A percentile compares a stretch with the other conserved stretches of the same genome.
These are phyloP conservation scores for Monosporascus sp. DNA, from an alignment of 2,329 filamentous ascomycete species.

Conservation along the genomic window DNA sequence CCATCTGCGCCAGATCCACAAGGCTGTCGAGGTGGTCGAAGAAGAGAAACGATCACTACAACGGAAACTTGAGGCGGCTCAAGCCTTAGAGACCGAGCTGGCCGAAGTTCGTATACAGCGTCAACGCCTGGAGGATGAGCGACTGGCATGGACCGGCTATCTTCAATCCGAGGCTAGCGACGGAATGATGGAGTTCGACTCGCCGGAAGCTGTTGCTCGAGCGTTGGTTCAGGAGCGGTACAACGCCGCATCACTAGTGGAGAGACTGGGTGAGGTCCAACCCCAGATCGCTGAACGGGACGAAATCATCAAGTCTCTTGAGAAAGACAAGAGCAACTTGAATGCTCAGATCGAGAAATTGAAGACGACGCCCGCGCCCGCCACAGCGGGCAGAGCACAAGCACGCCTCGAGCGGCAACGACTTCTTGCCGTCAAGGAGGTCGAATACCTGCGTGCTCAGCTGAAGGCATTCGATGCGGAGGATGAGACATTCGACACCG, in stretches of 20 bases:
- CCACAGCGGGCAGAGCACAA: constrained; percentile 59
- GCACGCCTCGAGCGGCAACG: constrained; percentile 81
- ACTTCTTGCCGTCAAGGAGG: constrained; percentile 80
- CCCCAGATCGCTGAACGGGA: constrained; percentile 75
- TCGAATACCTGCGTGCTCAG: constrained; percentile 89
- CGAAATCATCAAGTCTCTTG: constrained; percentile 63
- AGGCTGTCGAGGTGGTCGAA: constrained; percentile 88
- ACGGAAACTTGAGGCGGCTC: constrained; percentile 68
- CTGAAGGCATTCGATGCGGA: constrained; percentile 84
- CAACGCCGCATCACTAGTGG: constrained; percentile 71
- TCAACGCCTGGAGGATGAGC: constrained; percentile 84
- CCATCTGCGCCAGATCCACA: constrained; percentile 73
- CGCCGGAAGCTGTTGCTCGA: constrained; percentile 79
- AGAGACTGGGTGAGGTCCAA: constrained; percentile 72
- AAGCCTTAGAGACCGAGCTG: constrained; percentile 69
- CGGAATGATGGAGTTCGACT: constrained; percentile 70
- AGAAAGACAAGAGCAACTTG: constrained; percentile 62
- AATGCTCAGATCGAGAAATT: constrained; percentile 65
- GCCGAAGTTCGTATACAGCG: constrained; percentile 75
- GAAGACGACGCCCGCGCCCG: constrained; percentile 43
- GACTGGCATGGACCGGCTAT: constrained; percentile 79
- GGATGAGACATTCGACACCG: constrained; percentile 78
- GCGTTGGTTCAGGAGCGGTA: constrained; percentile 79
- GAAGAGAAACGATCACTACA: constrained; percentile 87
- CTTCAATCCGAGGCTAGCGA: constrained; percentile 62